These are phyloP conservation scores for Boletellus ananiceps DNA, from an alignment of 768 basidiomycete species.

Conservation along the genomic window DNA sequence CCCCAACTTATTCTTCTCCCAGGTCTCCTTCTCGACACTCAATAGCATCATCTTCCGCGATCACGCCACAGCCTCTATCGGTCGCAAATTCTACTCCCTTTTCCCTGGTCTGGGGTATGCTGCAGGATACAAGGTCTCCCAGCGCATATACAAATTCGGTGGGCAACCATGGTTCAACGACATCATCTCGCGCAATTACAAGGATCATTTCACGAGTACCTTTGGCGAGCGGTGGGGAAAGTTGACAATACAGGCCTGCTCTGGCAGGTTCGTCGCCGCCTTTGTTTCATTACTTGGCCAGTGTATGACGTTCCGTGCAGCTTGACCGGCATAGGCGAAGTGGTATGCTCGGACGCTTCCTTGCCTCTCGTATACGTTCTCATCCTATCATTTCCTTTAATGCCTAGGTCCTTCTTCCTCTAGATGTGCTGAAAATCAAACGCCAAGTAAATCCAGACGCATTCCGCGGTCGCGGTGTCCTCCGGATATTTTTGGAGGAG, in stretches of 20 bases:
- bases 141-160: constrained; percentile 96
- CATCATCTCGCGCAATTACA: constrained; percentile 77
- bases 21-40: constrained; percentile 63
- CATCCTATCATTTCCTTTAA: background rate
- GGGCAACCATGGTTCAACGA: constrained; percentile 99
- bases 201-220: constrained; percentile 68
- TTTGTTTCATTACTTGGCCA: background rate
- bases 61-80: constrained; percentile 61
- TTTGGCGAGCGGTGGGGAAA: constrained; percentile 96
- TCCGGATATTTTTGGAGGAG: constrained; percentile 90
- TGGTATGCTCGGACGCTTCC: constrained; percentile 46
- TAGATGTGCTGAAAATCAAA: constrained; percentile 98
- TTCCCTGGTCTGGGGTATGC: constrained; percentile 98
- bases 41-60: constrained; percentile 87
- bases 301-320: constrained; percentile 28
- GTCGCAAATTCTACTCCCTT: constrained; percentile 76
- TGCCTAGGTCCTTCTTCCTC: constrained; percentile 80
- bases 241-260: constrained; percentile 91
- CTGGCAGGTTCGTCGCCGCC: constrained; percentile 66
- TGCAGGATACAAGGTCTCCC: constrained; percentile 94
- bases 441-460: constrained; percentile 98
- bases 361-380: background rate
- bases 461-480: constrained; percentile 87
- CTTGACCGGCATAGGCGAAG: constrained; percentile 87
- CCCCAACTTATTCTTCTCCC: background rate